Evolutionary conservation across 176 grass and related monocot genomes (phyloP).

Genomic region (Oryza meridionalis): DNA sequence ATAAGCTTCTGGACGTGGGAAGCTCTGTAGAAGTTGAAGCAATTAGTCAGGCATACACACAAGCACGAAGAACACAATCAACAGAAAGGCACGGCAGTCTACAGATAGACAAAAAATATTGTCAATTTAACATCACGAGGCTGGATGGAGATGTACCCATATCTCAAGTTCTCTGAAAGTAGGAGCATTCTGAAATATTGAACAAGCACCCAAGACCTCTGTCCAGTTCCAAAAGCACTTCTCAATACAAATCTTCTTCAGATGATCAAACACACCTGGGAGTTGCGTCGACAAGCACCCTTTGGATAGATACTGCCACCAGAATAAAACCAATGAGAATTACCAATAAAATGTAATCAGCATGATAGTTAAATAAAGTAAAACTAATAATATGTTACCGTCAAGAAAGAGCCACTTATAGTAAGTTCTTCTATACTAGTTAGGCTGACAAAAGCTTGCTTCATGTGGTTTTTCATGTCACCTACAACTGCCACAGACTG

Average conservation of each 20-base stretch:
- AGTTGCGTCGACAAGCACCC: constrained; percentile 12
- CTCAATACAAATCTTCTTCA: neutral
- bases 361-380: neutral
- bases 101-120: neutral
- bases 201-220: constrained; percentile 9
- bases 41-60: neutral
- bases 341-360: neutral
- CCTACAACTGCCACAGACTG: neutral
- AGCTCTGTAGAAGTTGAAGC: neutral
- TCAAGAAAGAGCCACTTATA: constrained; percentile 14
- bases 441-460: constrained; percentile 31
- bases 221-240: constrained; percentile 4
- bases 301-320: constrained; percentile 22
- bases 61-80: neutral
- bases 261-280: constrained; percentile 8
- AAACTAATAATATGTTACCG: constrained; percentile 4
- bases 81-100: neutral
- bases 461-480: neutral
- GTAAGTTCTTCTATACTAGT: neutral
- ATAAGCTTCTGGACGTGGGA: neutral
- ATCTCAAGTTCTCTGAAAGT: neutral
- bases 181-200: constrained; percentile 21
- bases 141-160: neutral
- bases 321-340: constrained; percentile 6
- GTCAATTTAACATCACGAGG: neutral